These are phyloP conservation scores for Cladosporium sp. DNA, from an alignment of 2,329 filamentous ascomycete species.

Conservation along the genomic window DNA sequence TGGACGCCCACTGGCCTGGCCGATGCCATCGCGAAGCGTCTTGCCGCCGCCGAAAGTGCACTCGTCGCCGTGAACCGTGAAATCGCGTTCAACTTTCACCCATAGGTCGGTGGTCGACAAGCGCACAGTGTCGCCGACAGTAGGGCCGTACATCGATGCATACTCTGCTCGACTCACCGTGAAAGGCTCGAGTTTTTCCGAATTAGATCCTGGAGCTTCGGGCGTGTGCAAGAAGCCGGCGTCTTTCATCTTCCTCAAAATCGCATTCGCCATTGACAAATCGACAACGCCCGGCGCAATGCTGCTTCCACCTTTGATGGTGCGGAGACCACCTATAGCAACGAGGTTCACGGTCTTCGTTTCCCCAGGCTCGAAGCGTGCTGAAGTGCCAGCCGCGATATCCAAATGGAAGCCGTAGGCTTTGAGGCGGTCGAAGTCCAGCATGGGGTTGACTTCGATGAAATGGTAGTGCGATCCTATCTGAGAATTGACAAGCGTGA, in stretches of 20 bases:
- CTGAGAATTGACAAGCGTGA: constrained; percentile 36
- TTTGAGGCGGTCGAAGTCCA: constrained; percentile 78
- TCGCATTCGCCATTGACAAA: constrained; percentile 60
- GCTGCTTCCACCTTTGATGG: constrained; percentile 79
- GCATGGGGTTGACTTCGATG: constrained; percentile 81
- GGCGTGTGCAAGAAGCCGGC: constrained; percentile 75
- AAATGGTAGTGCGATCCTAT: constrained; percentile 91
- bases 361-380: constrained; percentile 89
- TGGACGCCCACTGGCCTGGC: constrained; percentile 74
- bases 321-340: constrained; percentile 75
- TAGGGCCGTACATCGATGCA: constrained; percentile 84
- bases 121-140: constrained; percentile 76
- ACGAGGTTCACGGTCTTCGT: constrained; percentile 84
- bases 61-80: constrained; percentile 82
- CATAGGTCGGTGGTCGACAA: constrained; percentile 84
- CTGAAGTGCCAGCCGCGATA: constrained; percentile 82
- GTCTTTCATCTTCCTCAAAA: constrained; percentile 64
- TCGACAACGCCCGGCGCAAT: constrained; percentile 69
- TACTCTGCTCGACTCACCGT: constrained; percentile 77
- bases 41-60: constrained; percentile 93
- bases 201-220: constrained; percentile 51
- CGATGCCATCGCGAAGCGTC: constrained; percentile 89
- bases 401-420: constrained; percentile 83
- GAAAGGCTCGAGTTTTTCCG: constrained; percentile 56
- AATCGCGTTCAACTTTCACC: constrained; percentile 82